Evolutionary conservation across 2,329 filamentous ascomycete genomes (phyloP).

Genomic region (Fonsecaea monophora): DNA sequence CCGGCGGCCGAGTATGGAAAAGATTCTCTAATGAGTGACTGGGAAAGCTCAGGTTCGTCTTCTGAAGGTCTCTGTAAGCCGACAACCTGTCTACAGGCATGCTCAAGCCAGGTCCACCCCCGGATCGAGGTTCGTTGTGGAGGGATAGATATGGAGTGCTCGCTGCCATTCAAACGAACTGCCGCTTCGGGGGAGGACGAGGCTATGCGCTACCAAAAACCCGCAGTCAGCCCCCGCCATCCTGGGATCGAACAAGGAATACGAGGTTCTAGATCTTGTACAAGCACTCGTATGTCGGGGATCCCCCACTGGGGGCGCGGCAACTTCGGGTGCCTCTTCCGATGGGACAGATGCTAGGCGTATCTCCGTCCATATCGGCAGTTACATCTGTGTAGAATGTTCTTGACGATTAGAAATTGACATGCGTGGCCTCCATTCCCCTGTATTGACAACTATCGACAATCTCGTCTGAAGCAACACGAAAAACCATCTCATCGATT

Average conservation of each 20-base stretch:
- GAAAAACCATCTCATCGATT: neutral
- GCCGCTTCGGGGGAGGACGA: neutral
- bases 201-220: neutral
- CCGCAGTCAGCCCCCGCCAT: neutral
- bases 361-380: slow-evolving; percentile 5
- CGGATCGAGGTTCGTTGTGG: neutral
- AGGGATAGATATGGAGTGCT: neutral
- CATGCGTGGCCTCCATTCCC: neutral
- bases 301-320: neutral
- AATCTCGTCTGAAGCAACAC: neutral
- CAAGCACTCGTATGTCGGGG: neutral
- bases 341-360: neutral
- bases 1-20: neutral
- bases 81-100: neutral
- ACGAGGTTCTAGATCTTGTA: neutral
- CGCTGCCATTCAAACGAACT: neutral
- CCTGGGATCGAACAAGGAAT: neutral
- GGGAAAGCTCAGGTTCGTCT: neutral
- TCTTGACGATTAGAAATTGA: neutral
- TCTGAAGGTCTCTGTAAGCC: neutral
- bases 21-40: neutral
- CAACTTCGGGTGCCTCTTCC: neutral
- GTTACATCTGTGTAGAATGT: neutral
- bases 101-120: neutral
- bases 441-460: neutral